phyloP scores from a whole-genome alignment of 1,139 yeast genomes.

The Arxiozyma slooffiae region DNA sequence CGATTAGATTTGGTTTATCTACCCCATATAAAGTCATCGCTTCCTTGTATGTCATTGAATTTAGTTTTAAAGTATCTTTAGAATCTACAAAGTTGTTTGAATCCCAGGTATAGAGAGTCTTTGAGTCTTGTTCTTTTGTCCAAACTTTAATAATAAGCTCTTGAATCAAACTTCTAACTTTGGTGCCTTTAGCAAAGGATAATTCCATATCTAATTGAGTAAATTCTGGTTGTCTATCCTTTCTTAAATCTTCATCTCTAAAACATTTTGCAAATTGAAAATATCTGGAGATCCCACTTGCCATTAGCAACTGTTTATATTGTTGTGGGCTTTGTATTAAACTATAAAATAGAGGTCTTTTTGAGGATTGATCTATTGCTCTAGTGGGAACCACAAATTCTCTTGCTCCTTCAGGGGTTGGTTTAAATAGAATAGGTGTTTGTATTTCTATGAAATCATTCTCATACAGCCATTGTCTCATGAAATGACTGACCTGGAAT shows the following conservation, averaged over 20 bases:
- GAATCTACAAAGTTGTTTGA: constrained; percentile 32
- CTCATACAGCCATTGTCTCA: constrained; percentile 45
- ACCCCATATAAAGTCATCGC: constrained; percentile 74
- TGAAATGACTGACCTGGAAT: constrained; percentile 47
- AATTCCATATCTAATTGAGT: constrained; percentile 93
- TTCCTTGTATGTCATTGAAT: constrained; percentile 45
- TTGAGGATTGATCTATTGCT: constrained; percentile 10
- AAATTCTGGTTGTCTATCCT: constrained; percentile 95
- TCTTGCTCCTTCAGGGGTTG: constrained; percentile 97
- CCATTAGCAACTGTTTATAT: constrained; percentile 87
- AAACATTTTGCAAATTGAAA: constrained; percentile 91
- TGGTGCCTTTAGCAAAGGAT: constrained; percentile 64
- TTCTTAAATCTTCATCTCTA: constrained; percentile 88
- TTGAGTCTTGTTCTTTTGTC: constrained; percentile 21
- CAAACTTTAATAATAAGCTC: constrained; percentile 48
- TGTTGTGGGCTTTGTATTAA: constrained; percentile 97
- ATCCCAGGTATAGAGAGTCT: constrained; percentile 6
- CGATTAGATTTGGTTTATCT: constrained; percentile 86
- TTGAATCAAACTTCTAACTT: constrained; percentile 61
- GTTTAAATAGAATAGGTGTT: constrained; percentile 84
- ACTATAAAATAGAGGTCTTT: constrained; percentile 60
- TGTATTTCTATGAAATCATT: constrained; percentile 68
- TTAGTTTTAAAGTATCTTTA: background rate
- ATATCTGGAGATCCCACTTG: constrained; percentile 79
- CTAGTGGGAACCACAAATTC: constrained; percentile 93